Evolutionary conservation across 352 stramenopile species (phyloP), one percentile per base, ranked within the genome.

Genomic region (Peronosclerospora sorghi): DNA sequence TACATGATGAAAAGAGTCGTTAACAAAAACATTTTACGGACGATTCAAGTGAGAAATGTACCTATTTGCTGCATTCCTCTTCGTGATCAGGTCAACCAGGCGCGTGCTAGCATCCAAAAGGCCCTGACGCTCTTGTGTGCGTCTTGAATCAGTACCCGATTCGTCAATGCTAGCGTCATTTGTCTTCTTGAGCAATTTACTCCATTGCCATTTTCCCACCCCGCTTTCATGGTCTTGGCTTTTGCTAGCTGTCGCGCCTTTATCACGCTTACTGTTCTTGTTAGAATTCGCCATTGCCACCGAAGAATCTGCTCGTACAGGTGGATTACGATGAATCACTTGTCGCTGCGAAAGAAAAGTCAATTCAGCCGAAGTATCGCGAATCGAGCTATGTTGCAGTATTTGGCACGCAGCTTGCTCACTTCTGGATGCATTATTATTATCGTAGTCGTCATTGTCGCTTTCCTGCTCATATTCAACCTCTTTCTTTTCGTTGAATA

Each of bases 271-370:
- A 12, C 39, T 59, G n/a, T 56, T 68, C 43, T 64, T 65, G 35
- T 41, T 45, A n/a, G 29, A 29, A 26, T 41, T 40, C 10, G 44
- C 56, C 9, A 30, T 39, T 12, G 28, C 35, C 18, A 45, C 43
- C 4, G 46, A 50, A 24, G 44, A 40, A 8, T 71, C 62, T 7
- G 49, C 18, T 49, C 58, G 53, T 12, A 77, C 73, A 2, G 74
- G 74, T 18, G 73, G 72, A 38, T 87, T 69, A 2, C 75, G 71
- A 42, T 86, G 70, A 14, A 90, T 71, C 3, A 90, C 77, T 48
- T 87, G 77, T 6, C 74, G 65, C 43, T 90, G 77, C 0, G 77
- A 87, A 32, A 90, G 73, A 36, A 79, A 83, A 9, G 65, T 77
- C 23, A 90, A 40, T 42, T 90, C 77, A 0, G 73, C 78, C 12